A percentile compares a stretch with the other conserved stretches of the same genome.
Evolutionary conservation across 1,284 basidiomycete genomes (phyloP).

Genomic region (Thecaphora thlaspeos): DNA sequence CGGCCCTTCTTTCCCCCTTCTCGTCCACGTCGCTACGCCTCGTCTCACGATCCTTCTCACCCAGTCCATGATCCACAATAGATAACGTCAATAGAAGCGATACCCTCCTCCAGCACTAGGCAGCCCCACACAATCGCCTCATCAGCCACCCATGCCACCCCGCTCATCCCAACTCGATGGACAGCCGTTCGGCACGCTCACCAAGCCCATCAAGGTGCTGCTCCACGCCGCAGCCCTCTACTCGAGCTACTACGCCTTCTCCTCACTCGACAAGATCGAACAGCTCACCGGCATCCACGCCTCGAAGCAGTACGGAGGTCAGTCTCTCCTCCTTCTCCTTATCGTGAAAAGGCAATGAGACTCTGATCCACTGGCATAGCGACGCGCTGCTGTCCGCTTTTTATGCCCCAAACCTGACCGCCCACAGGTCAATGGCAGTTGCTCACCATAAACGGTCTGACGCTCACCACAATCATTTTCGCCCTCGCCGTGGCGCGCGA

Average conservation of each 20-base stretch:
- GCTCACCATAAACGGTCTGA: slow-evolving; percentile 27
- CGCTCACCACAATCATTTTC: slow-evolving; percentile 9
- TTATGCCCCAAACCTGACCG: background rate
- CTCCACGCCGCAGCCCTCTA: slow-evolving; percentile 16
- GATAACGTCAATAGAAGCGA: too few species aligned
- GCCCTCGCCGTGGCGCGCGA: slow-evolving; percentile 14
- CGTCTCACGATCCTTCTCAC: too few species aligned
- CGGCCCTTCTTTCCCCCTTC: too few species aligned
- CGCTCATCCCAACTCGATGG: too few species aligned
- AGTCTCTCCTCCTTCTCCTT: too few species aligned
- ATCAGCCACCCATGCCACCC: too few species aligned
- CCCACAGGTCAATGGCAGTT: slow-evolving; percentile 20
- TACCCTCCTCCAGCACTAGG: too few species aligned
- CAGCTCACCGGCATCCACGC: slow-evolving; percentile 14
- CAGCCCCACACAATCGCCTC: too few species aligned
- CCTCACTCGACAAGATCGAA: slow-evolving; percentile 8
- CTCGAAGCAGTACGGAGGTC: slow-evolving; percentile 20
- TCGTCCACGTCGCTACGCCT: too few species aligned
- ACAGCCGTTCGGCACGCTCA: background rate
- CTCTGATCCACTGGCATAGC: too few species aligned
- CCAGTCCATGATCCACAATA: too few species aligned
- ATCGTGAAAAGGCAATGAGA: too few species aligned
- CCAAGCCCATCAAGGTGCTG: background rate
- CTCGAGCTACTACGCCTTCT: slow-evolving; percentile 26
- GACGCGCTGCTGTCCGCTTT: background rate